phyloP scores from a whole-genome alignment of 192 early-diverging fungal genomes.

The Entomortierella parvispora region DNA sequence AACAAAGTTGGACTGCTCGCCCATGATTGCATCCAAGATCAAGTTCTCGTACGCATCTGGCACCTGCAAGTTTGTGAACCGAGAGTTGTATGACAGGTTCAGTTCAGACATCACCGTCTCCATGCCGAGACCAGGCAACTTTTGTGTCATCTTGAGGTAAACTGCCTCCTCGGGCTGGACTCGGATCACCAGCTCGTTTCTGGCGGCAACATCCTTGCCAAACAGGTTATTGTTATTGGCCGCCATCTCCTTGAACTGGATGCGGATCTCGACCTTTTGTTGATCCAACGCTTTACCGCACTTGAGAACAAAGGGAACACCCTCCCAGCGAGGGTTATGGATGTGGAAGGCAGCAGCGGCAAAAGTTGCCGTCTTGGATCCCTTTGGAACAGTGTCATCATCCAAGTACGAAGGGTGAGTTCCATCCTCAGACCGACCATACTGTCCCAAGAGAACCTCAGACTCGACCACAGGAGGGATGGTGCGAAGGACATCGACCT shows the following conservation, averaged over 20 bases:
- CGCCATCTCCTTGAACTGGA: conserved; percentile 88
- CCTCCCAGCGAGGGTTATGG: conserved; percentile 96
- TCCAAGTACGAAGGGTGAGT: conserved; percentile 93
- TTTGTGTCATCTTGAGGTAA: conserved; percentile 89
- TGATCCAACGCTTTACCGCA: conserved; percentile 89
- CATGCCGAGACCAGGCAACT: conserved; percentile 80
- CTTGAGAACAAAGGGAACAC: conserved; percentile 89
- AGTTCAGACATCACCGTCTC: conserved; percentile 82
- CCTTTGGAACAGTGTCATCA: conserved; percentile 88
- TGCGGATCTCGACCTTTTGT: conserved; percentile 90
- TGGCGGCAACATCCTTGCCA: conserved; percentile 68
- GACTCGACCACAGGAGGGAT: conserved; percentile 83
- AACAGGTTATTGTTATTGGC: conserved; percentile 56
- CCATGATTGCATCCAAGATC: conserved; percentile 82
- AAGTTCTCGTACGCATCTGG: conserved; percentile 91
- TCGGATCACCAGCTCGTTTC: conserved; percentile 90
- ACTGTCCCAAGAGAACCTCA: conserved; percentile 93
- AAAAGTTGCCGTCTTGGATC: conserved; percentile 89
- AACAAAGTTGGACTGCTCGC: conserved; percentile 91
- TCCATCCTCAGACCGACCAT: conserved; percentile 80
- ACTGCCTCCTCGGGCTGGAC: conserved; percentile 91
- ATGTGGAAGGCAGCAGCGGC: conserved; percentile 90
- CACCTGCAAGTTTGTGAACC: conserved; percentile 82
- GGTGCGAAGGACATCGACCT: conserved; percentile 76
- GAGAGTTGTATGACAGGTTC: conserved; percentile 82